Evolutionary conservation across 2,329 filamentous ascomycete genomes (phyloP).

Genomic region (Chrysoporthe austroafricana): DNA sequence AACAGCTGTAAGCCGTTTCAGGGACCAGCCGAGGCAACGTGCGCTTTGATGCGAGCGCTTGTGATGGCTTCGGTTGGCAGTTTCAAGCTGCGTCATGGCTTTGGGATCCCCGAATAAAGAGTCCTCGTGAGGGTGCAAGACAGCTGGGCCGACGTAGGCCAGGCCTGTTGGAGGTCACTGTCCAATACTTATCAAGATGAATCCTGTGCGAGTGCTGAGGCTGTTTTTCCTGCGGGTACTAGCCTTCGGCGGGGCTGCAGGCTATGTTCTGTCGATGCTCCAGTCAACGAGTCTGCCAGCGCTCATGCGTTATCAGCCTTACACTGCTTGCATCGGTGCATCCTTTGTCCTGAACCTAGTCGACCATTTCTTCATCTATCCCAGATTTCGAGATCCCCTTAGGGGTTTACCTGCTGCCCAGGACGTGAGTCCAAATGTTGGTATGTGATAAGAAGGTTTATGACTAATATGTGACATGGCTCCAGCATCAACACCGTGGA

Average conservation of each 20-base stretch:
- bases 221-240: slow-evolving; percentile 19
- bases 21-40: slow-evolving; percentile 20
- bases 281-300: slow-evolving; percentile 5
- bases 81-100: slow-evolving; percentile 6
- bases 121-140: neutral
- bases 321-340: slow-evolving; percentile 1
- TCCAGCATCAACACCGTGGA: slow-evolving; percentile 12
- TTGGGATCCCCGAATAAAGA: slow-evolving; percentile 13
- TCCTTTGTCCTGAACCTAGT: slow-evolving; percentile 5
- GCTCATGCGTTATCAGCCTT: slow-evolving; percentile 5
- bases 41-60: neutral
- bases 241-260: slow-evolving; percentile 12
- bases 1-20: slow-evolving; percentile 19
- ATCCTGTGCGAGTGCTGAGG: slow-evolving; percentile 14
- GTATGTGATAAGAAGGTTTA: neutral
- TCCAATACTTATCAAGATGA: slow-evolving; percentile 4
- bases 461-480: neutral
- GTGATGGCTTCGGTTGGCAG: slow-evolving; percentile 10
- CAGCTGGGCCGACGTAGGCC: neutral
- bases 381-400: slow-evolving; percentile 19
- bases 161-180: neutral
- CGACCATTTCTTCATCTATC: slow-evolving; percentile 16
- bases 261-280: slow-evolving; percentile 20
- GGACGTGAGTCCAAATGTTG: slow-evolving; percentile 9
- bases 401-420: slow-evolving; percentile 1